Percentiles rank a stretch among this genome's conserved stretches.
Evolutionary conservation across 164 flowering plant genomes (phyloP).

Genomic region (Nymphaea thermarum): DNA sequence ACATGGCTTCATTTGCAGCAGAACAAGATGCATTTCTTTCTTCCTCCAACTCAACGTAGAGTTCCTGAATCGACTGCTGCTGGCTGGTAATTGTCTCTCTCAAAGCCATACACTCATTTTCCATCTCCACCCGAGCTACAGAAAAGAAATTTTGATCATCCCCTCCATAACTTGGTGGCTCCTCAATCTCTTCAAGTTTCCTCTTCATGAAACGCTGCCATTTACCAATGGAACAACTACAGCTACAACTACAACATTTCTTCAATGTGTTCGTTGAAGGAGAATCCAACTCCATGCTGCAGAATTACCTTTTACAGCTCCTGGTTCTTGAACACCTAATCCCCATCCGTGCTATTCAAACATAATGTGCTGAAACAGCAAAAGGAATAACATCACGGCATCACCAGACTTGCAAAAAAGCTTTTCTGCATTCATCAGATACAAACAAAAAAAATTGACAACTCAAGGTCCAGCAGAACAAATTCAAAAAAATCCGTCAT

Average conservation of each 20-base stretch:
- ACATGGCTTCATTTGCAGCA: constrained; percentile 96
- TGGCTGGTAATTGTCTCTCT: constrained; percentile 67
- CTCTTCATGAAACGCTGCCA: constrained; percentile 62
- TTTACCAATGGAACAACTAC: constrained; percentile 7
- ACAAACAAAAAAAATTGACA: no score
- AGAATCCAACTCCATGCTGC: neutral
- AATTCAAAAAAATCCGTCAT: no score
- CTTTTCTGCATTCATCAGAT: no score
- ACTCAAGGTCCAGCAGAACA: no score
- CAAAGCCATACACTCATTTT: constrained; percentile 62
- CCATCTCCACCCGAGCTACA: constrained; percentile 55
- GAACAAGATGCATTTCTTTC: constrained; percentile 85
- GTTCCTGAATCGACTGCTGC: constrained; percentile 56
- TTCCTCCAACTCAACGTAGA: constrained; percentile 69
- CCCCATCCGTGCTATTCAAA: neutral
- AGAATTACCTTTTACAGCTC: no score
- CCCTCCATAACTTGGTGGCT: neutral
- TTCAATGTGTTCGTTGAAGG: neutral
- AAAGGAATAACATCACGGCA: no score
- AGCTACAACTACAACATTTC: constrained; percentile 33
- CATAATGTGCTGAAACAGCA: neutral
- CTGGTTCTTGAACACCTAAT: neutral
- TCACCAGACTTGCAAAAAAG: no score
- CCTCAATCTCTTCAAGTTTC: constrained; percentile 47
- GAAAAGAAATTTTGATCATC: constrained; percentile 5